A percentile compares a stretch with the other conserved stretches of the same genome.
These are phyloP conservation scores for Penicillium herquei DNA, from an alignment of 495 filamentous ascomycete species.

Conservation along the genomic window DNA sequence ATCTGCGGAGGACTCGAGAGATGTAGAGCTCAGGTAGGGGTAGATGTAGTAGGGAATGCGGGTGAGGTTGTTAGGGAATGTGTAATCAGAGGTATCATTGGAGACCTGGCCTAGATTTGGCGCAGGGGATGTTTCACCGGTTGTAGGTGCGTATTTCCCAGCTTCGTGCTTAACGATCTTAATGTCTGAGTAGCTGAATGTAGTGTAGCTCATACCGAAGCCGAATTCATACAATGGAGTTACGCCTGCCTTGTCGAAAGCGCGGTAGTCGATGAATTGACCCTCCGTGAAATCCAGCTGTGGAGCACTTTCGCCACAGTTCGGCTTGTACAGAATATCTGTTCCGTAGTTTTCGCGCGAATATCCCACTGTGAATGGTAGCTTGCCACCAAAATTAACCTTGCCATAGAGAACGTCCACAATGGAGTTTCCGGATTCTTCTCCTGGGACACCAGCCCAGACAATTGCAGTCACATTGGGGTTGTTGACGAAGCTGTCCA, in stretches of 20 bases:
- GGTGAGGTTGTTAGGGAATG: not conserved
- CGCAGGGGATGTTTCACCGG: not conserved
- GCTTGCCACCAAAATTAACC: constrained; percentile 58
- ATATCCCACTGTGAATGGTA: constrained; percentile 70
- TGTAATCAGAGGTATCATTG: not conserved
- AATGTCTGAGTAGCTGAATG: constrained; percentile 53
- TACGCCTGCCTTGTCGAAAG: constrained; percentile 62
- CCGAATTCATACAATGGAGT: constrained; percentile 66
- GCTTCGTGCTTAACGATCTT: constrained; percentile 18
- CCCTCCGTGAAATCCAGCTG: constrained; percentile 56
- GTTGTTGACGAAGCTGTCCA: constrained; percentile 46
- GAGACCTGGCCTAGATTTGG: not conserved
- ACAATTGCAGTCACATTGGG: constrained; percentile 60
- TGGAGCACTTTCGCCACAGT: constrained; percentile 51
- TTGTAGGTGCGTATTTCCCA: not conserved
- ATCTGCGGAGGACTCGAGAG: not conserved
- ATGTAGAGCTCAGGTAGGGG: constrained; percentile 3
- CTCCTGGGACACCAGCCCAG: constrained; percentile 56
- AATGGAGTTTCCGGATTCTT: constrained; percentile 58
- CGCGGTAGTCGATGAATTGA: constrained; percentile 65
- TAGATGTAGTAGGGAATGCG: not conserved
- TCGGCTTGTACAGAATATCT: constrained; percentile 18
- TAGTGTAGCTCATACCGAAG: constrained; percentile 65
- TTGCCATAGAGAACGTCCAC: constrained; percentile 59
- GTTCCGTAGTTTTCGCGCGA: constrained; percentile 64